phyloP scores from a whole-genome alignment of 306 rosid genomes.

The Vachellia collinsii region DNA sequence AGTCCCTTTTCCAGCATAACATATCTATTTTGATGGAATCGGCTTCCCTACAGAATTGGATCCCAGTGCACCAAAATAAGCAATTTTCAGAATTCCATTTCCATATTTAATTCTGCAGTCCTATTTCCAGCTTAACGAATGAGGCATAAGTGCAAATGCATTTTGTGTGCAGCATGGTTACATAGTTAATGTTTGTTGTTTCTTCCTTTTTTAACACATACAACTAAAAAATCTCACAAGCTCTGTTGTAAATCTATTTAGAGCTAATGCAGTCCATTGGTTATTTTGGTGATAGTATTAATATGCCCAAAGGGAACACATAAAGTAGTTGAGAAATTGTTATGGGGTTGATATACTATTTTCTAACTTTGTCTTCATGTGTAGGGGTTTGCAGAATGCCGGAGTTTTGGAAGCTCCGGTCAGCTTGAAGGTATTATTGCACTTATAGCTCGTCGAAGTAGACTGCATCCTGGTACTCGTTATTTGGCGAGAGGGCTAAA shows the following conservation, averaged over 20 bases:
- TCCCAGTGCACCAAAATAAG: neutral
- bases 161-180: neutral
- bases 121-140: neutral
- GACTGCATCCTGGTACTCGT: slow-evolving; percentile 98
- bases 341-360: slow-evolving; percentile 38
- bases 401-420: slow-evolving; percentile 92
- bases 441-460: slow-evolving; percentile 91
- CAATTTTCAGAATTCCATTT: neutral
- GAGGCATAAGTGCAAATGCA: neutral
- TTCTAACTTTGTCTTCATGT: slow-evolving; percentile 69
- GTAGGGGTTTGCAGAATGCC: slow-evolving; percentile 98
- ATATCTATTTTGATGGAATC: neutral
- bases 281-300: neutral
- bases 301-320: slow-evolving; percentile 13
- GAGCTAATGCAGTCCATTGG: slow-evolving; percentile 4
- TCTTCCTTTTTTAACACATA: neutral
- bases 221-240: slow-evolving; percentile 14
- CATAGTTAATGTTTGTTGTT: slow-evolving; percentile 18
- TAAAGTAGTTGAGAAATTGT: slow-evolving; percentile 32
- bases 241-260: neutral
- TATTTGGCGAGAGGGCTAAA: slow-evolving; percentile 97
- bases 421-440: slow-evolving; percentile 89
- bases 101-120: neutral
- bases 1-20: too few relatives aligned
- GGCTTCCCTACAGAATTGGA: neutral